Evolutionary conservation across 192 early-diverging fungal species (phyloP).

Genomic region (Lobosporangium transversale): DNA sequence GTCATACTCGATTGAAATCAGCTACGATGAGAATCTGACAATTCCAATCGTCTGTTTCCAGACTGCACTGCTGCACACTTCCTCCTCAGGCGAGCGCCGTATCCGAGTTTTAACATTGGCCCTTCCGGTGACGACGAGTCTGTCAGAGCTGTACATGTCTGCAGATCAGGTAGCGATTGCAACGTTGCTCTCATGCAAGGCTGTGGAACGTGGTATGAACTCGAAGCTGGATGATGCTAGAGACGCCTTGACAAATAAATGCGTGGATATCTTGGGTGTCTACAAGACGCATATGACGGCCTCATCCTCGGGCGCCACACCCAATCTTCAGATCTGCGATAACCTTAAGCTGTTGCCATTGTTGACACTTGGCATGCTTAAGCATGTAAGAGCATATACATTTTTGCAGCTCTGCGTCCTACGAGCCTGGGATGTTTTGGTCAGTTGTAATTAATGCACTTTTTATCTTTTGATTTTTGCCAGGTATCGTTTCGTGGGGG

Average conservation of each 20-base stretch:
- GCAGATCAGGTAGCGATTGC: conserved; percentile 89
- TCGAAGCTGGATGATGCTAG: conserved; percentile 94
- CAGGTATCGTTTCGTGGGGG: conserved; percentile 69
- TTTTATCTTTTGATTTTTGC: neutral
- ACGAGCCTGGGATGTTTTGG: no score
- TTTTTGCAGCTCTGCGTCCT: conserved; percentile 5
- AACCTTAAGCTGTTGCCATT: conserved; percentile 89
- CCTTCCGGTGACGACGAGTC: conserved; percentile 84
- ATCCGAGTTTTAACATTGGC: conserved; percentile 93
- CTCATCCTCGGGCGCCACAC: conserved; percentile 74
- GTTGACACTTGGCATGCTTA: conserved; percentile 82
- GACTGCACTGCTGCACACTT: conserved; percentile 92
- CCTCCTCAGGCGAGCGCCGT: conserved; percentile 85
- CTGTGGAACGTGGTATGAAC: conserved; percentile 85
- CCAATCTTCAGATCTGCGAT: conserved; percentile 84
- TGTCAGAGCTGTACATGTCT: conserved; percentile 82
- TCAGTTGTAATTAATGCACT: neutral
- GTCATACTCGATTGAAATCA: conserved; percentile 85
- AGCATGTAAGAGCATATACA: conserved; percentile 70
- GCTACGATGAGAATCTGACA: conserved; percentile 79
- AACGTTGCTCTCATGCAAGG: conserved; percentile 87
- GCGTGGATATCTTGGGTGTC: conserved; percentile 86
- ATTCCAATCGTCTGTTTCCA: conserved; percentile 91
- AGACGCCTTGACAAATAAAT: conserved; percentile 89
- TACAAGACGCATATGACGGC: conserved; percentile 87